Percentiles rank a stretch among this genome's conserved stretches.
These are phyloP conservation scores for Macroventuria anomochaeta DNA, from an alignment of 2,329 filamentous ascomycete species.

Conservation along the genomic window DNA sequence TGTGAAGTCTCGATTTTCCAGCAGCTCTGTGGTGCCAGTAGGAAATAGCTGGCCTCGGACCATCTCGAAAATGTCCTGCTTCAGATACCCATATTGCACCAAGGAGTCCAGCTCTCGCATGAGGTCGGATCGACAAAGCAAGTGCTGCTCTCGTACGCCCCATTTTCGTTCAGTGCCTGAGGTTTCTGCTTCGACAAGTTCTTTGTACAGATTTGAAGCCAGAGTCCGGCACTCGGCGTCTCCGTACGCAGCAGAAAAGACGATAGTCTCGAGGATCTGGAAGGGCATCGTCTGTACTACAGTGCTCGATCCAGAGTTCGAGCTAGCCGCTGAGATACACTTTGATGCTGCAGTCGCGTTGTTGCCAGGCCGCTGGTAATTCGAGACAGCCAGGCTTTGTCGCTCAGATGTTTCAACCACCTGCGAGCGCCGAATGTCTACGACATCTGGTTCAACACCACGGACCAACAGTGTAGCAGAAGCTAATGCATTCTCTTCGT, in stretches of 20 bases:
- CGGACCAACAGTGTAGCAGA: neutral
- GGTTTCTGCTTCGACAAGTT: neutral
- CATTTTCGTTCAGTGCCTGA: neutral
- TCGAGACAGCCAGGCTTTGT: neutral
- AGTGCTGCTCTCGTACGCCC: neutral
- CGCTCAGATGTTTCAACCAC: neutral
- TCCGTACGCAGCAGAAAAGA: constrained; percentile 1
- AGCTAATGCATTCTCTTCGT: constrained; percentile 1
- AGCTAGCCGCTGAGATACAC: neutral
- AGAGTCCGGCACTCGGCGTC: neutral
- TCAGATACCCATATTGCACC: neutral
- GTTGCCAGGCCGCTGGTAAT: neutral
- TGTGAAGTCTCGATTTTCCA: neutral
- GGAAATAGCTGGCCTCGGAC: constrained; percentile 4
- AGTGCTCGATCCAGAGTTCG: neutral
- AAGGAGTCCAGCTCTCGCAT: constrained; percentile 1
- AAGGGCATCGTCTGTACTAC: neutral
- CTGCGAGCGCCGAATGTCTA: neutral
- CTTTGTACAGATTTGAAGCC: neutral
- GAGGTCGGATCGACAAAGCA: neutral
- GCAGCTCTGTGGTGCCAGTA: neutral
- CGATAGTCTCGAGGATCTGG: neutral
- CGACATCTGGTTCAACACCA: constrained; percentile 1
- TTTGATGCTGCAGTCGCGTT: neutral
- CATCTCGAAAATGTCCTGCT: neutral